Conservation (phyloP, 2,329 filamentous ascomycete species). For the Cordyceps militaris region DNA sequence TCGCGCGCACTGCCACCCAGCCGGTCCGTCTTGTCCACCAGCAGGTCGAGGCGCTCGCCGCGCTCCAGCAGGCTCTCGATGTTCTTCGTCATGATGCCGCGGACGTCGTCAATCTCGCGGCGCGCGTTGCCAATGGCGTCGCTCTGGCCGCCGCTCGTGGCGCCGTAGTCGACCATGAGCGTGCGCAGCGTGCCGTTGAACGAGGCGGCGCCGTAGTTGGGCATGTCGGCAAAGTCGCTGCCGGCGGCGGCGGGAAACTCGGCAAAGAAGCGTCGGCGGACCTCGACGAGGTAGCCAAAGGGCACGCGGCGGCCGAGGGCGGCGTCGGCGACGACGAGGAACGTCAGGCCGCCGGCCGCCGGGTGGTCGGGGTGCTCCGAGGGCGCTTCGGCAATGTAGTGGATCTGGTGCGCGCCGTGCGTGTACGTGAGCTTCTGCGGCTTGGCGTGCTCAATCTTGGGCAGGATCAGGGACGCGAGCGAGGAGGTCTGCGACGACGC, state of each 20-base stretch:
- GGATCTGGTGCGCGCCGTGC: constrained; percentile 84
- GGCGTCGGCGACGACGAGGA: constrained; percentile 79
- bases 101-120: constrained; percentile 84
- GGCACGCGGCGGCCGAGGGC: constrained; percentile 79
- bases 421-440: constrained; percentile 91
- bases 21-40: constrained; percentile 95
- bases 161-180: constrained; percentile 79
- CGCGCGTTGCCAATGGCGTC: constrained; percentile 81
- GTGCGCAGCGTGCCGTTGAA: constrained; percentile 76
- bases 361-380: constrained; percentile 52
- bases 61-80: constrained; percentile 85
- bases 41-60: constrained; percentile 84
- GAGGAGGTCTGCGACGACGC: constrained; percentile 76
- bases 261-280: constrained; percentile 78
- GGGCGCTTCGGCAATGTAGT: constrained; percentile 85
- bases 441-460: constrained; percentile 77
- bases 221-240: constrained; percentile 70
- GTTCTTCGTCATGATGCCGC: constrained; percentile 92
- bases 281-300: constrained; percentile 86
- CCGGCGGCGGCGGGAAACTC: constrained; percentile 48
- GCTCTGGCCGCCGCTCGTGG: constrained; percentile 64
- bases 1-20: constrained; percentile 83
- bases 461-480: constrained; percentile 87
- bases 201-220: constrained; percentile 80
- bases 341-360: constrained; percentile 76